Evolutionary conservation across 2,329 filamentous ascomycete species (phyloP), one percentile per base, ranked within the genome.

Genomic region (Cylindrodendrum hubeiense): DNA sequence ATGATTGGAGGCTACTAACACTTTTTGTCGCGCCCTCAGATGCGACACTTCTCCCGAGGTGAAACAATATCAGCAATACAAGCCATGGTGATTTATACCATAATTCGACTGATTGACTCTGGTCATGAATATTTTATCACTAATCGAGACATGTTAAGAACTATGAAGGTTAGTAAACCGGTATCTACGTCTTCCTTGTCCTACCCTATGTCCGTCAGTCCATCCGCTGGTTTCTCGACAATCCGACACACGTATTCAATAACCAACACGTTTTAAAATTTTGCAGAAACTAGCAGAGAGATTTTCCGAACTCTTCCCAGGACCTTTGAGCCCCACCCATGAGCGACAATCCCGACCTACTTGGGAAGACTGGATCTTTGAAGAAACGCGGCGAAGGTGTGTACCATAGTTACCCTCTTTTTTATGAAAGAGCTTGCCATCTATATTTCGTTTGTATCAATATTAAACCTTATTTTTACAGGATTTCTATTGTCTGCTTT

Each of bases 331-430:
- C 22, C 55, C 55, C 10, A 10, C 33, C 17, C 44, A 59, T 41
- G 43, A 26, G 17, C 55, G 44, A n/a, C n/a, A 50, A 12, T 39
- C 55, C 4, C 30, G 24, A 30, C 55, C 46, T 4, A 41, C 5
- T 15, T 59, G 46, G 55, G 46, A 59, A n/a, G 46, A 59, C 3
- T 59, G 55, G 34, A 59, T 59, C 6, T 39, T 59, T 8, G 55
- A 59, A 30, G 55, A 59, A 19, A 51, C 55, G 4, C 55, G 55
- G 4, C 55, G 55, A 50, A 51, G 55, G 46, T 51, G 46, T 34
- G 26, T n/a, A 8, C n/a, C 3, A 6, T 37, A 5, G 5, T 21
- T 7, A 10, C 3, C 6, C 7, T 6, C 22, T 5, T 24, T n/a
- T 41, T 9, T 2, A 5, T 15, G 9, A 8, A 30, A 22, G 33